Conservation (phyloP, 768 basidiomycete genomes). For the Dacryopinax primogenitus region DNA sequence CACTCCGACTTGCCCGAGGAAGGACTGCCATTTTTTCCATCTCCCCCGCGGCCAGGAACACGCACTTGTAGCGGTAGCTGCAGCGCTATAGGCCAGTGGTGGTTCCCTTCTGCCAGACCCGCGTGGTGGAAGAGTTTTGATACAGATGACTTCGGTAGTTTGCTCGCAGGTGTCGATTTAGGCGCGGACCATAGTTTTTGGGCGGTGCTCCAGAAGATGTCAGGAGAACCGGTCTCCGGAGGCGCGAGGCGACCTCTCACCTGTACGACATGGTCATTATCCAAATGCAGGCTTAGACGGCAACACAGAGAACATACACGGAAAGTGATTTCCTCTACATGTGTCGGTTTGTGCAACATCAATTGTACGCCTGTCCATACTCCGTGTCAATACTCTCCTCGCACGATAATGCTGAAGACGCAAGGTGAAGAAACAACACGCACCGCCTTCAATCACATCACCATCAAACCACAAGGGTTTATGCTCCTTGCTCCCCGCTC, state of each 20-base stretch:
- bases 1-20: background rate
- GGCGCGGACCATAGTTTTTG: background rate
- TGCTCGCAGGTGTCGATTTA: too few species aligned
- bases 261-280: background rate
- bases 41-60: background rate
- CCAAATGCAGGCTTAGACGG: background rate
- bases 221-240: background rate
- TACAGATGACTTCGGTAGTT: background rate
- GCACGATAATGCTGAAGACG: background rate
- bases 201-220: slow-evolving; percentile 1
- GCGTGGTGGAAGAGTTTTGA: background rate
- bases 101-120: background rate
- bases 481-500: background rate
- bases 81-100: background rate
- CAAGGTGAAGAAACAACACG: background rate
- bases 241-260: background rate
- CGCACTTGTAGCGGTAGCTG: slow-evolving; percentile 1
- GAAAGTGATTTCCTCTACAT: background rate
- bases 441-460: background rate
- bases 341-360: background rate
- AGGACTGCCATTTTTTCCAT: background rate
- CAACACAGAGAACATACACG: background rate
- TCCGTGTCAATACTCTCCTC: background rate
- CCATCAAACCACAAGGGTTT: slow-evolving; percentile 1
- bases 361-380: background rate